Percentiles rank a stretch among this genome's conserved stretches.
phyloP scores from a whole-genome alignment of 2,329 filamentous ascomycete species.

The Ascochyta koolunga region DNA sequence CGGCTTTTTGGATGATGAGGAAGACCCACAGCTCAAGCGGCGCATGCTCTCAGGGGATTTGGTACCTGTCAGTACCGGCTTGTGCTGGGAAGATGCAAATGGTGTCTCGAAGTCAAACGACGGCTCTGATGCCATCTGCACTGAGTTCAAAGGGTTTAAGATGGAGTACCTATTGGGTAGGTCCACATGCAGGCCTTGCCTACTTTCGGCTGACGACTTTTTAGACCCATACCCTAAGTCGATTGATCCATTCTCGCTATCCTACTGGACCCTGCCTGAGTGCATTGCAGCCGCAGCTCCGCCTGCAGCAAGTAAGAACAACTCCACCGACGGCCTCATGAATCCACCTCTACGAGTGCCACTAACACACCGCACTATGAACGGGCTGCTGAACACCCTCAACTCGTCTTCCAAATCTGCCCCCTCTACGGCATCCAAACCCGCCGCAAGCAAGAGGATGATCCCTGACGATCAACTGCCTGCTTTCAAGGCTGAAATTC shows the following conservation, averaged over 20 bases:
- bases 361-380: constrained; percentile 47
- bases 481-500: constrained; percentile 73
- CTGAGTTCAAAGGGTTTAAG: constrained; percentile 64
- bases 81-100: constrained; percentile 76
- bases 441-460: constrained; percentile 51
- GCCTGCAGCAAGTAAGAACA: constrained; percentile 22
- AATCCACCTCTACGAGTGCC: constrained; percentile 52
- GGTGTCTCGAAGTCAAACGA: constrained; percentile 52
- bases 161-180: constrained; percentile 78
- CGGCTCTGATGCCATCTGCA: constrained; percentile 54
- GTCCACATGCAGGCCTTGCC: constrained; percentile 29
- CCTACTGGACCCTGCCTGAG: constrained; percentile 70
- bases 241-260: constrained; percentile 84
- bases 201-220: constrained; percentile 16
- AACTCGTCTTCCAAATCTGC: constrained; percentile 27
- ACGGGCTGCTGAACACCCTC: constrained; percentile 41
- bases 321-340: constrained; percentile 36
- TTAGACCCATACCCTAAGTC: constrained; percentile 57
- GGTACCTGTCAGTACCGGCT: constrained; percentile 76
- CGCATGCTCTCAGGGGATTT: constrained; percentile 69
- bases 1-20: constrained; percentile 86
- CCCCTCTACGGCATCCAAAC: constrained; percentile 33
- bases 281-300: constrained; percentile 14
- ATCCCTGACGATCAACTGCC: constrained; percentile 66
- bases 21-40: constrained; percentile 63